These are phyloP conservation scores for Lentinula guzmanii DNA, from an alignment of 768 basidiomycete genomes.

Conservation along the genomic window DNA sequence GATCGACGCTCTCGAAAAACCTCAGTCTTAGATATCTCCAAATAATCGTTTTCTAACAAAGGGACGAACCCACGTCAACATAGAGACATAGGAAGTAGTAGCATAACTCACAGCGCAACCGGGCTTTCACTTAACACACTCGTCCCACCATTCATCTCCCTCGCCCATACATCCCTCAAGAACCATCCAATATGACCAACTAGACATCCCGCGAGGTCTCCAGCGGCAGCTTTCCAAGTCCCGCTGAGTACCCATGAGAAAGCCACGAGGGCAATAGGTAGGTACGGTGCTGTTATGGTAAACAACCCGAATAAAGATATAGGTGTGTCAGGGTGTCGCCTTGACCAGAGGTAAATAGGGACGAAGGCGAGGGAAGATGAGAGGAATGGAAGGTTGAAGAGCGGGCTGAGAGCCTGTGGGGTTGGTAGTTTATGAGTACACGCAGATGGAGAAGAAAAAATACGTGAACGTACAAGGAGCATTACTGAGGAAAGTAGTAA, in stretches of 20 bases:
- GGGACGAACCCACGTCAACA: not conserved
- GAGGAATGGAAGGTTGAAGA: conserved; percentile 90
- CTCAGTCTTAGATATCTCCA: conserved; percentile 34
- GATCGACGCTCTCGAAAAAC: not conserved
- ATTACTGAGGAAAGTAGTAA: conserved; percentile 78
- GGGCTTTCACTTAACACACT: conserved; percentile 73
- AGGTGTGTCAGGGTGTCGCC: conserved; percentile 90
- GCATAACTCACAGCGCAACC: conserved; percentile 50
- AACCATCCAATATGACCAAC: conserved; percentile 89
- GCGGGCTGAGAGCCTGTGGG: conserved; percentile 67
- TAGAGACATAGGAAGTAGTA: not conserved
- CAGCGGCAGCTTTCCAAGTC: conserved; percentile 77
- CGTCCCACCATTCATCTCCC: conserved; percentile 78
- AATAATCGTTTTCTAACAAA: conserved; percentile 55
- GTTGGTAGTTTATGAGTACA: not conserved
- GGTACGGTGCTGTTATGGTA: conserved; percentile 93
- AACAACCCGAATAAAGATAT: conserved; percentile 94
- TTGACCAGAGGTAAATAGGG: conserved; percentile 95
- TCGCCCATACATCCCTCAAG: conserved; percentile 79
- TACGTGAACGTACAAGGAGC: conserved; percentile 62
- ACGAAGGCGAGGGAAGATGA: conserved; percentile 92
- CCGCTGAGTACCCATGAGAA: conserved; percentile 84
- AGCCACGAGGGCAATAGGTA: conserved; percentile 85
- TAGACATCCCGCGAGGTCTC: conserved; percentile 77
- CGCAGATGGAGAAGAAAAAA: not conserved